phyloP scores from a whole-genome alignment of 352 stramenopile genomes.

The Globisporangium nodosum region DNA sequence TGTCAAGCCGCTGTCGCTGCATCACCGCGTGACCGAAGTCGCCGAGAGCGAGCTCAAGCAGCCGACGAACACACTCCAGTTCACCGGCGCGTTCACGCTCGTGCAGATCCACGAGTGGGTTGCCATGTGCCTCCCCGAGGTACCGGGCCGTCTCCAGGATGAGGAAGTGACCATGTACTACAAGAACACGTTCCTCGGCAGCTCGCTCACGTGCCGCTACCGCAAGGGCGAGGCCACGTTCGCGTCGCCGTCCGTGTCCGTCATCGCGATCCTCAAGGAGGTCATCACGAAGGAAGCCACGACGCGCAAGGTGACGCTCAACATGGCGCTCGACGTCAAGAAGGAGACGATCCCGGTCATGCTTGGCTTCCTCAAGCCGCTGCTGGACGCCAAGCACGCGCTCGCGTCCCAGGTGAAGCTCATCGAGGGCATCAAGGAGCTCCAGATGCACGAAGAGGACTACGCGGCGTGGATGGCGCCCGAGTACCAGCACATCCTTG shows the following conservation, averaged over 20 bases:
- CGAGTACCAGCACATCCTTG: conserved; percentile 77
- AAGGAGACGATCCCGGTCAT: conserved; percentile 73
- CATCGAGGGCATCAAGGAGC: conserved; percentile 78
- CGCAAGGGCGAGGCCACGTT: conserved; percentile 68
- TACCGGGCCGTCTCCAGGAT: conserved; percentile 62
- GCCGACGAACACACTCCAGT: conserved; percentile 56
- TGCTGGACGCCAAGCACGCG: conserved; percentile 66
- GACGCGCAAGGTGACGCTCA: conserved; percentile 66
- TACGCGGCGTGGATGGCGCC: conserved; percentile 65
- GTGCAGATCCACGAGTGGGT: conserved; percentile 88
- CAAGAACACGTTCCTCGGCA: conserved; percentile 73
- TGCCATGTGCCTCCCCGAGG: conserved; percentile 66
- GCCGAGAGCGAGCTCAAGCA: conserved; percentile 47
- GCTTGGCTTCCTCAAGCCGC: conserved; percentile 51
- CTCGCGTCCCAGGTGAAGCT: conserved; percentile 75
- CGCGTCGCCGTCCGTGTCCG: conserved; percentile 69
- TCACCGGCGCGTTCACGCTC: conserved; percentile 73
- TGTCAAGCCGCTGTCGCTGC: conserved; percentile 78
- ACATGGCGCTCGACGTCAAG: conserved; percentile 78
- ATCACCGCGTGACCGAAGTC: conserved; percentile 69
- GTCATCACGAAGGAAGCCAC: conserved; percentile 83
- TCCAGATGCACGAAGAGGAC: conserved; percentile 78
- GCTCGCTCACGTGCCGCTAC: conserved; percentile 69
- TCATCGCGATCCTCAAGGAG: conserved; percentile 84
- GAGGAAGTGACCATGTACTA: conserved; percentile 72